These are phyloP conservation scores for Starmerella kuoi DNA, from an alignment of 805 yeast genomes.

Conservation along the genomic window DNA sequence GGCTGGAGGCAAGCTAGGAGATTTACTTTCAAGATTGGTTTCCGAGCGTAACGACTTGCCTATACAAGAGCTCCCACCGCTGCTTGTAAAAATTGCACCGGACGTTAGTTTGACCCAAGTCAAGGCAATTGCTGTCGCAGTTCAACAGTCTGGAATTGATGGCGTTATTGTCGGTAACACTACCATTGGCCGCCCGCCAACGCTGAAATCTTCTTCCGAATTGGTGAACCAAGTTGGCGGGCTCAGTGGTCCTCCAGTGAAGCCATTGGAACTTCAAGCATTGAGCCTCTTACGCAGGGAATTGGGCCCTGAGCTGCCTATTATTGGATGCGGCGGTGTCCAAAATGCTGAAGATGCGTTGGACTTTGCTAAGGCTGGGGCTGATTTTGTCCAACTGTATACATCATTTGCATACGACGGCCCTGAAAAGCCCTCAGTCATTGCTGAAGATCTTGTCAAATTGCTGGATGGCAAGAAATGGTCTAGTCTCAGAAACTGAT, in stretches of 20 bases:
- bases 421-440: conserved; percentile 61
- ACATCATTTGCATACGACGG: conserved; percentile 89
- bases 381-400: conserved; percentile 74
- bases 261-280: conserved; percentile 64
- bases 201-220: conserved; percentile 39
- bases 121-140: conserved; percentile 67
- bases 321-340: conserved; percentile 93
- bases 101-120: conserved; percentile 75
- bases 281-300: conserved; percentile 58
- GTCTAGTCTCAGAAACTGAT: conserved; percentile 37
- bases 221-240: conserved; percentile 51
- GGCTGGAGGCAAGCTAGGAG: conserved; percentile 57
- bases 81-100: conserved; percentile 87
- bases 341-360: conserved; percentile 76
- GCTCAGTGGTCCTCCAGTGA: conserved; percentile 82
- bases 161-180: conserved; percentile 91
- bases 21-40: conserved; percentile 55
- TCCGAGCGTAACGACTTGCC: conserved; percentile 48
- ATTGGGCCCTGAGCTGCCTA: conserved; percentile 60
- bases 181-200: conserved; percentile 68
- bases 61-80: conserved; percentile 51
- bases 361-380: conserved; percentile 89
- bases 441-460: conserved; percentile 45
- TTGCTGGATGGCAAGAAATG: conserved; percentile 76
- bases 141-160: conserved; percentile 65